phyloP scores from a whole-genome alignment of 2,329 filamentous ascomycete species.

The Fusarium nurragi region DNA sequence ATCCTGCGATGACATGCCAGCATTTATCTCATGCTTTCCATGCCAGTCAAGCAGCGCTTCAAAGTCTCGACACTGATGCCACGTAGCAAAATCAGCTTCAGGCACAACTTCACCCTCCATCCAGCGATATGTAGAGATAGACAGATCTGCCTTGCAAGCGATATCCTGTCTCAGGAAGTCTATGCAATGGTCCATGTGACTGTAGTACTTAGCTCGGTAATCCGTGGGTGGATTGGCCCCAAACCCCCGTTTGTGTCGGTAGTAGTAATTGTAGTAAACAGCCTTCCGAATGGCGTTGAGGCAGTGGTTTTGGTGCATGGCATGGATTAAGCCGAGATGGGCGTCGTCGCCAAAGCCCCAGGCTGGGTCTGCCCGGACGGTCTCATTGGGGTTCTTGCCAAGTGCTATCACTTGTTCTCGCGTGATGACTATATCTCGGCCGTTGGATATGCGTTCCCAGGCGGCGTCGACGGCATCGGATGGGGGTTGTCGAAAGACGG shows the following conservation, averaged over 20 bases:
- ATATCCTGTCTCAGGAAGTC: not conserved
- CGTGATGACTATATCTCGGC: not conserved
- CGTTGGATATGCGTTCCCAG: not conserved
- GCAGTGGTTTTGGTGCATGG: not conserved
- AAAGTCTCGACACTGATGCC: constrained; percentile 1
- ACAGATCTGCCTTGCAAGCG: not conserved
- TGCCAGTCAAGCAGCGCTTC: not conserved
- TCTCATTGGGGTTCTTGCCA: not conserved
- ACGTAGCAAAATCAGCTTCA: not conserved
- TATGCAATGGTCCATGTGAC: not conserved
- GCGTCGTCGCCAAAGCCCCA: not conserved
- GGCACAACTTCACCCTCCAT: not conserved
- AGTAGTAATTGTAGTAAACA: not conserved
- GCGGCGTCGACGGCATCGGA: not conserved
- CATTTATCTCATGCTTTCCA: not conserved
- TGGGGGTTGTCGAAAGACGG: not conserved
- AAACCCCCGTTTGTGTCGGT: not conserved
- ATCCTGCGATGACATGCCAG: not conserved
- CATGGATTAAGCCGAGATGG: not conserved
- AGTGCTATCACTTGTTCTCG: not conserved
- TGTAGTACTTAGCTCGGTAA: not conserved
- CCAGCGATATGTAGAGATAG: not conserved
- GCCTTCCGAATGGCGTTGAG: not conserved
- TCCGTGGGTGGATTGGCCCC: not conserved
- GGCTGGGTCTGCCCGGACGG: not conserved